Percentiles rank a stretch among this genome's conserved stretches.
phyloP scores from a whole-genome alignment of 805 yeast species.

The Wickerhamiella cacticola region DNA sequence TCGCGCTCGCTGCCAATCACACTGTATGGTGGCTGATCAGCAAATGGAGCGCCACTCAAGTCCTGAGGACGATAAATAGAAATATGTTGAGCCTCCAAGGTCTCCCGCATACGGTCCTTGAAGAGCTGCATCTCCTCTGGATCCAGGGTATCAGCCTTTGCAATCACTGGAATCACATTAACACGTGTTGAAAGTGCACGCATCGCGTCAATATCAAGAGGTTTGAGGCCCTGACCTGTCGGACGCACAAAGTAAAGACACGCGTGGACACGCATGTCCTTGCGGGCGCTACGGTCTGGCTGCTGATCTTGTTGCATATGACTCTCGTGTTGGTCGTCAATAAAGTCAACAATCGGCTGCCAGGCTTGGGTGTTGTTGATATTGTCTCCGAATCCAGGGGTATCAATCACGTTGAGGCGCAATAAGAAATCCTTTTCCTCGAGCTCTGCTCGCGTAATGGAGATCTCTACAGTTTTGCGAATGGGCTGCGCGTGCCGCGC shows the following conservation, averaged over 20 bases:
- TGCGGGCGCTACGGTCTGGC: slow-evolving; percentile 42
- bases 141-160: slow-evolving; percentile 69
- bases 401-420: slow-evolving; percentile 68
- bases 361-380: slow-evolving; percentile 56
- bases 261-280: slow-evolving; percentile 67
- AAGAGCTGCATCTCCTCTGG: slow-evolving; percentile 41
- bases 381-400: slow-evolving; percentile 83
- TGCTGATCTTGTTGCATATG: slow-evolving; percentile 68
- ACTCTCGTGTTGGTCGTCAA: slow-evolving; percentile 66
- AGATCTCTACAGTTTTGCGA: slow-evolving; percentile 41
- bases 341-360: slow-evolving; percentile 55
- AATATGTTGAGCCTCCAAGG: slow-evolving; percentile 45
- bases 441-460: slow-evolving; percentile 53
- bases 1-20: slow-evolving; percentile 54
- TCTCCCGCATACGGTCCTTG: slow-evolving; percentile 41
- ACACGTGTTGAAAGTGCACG: slow-evolving; percentile 56
- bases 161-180: slow-evolving; percentile 69
- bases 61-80: slow-evolving; percentile 40
- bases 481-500: slow-evolving; percentile 31
- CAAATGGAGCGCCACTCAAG: slow-evolving; percentile 21
- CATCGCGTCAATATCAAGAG: slow-evolving; percentile 64
- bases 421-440: slow-evolving; percentile 91
- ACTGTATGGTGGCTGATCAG: slow-evolving; percentile 50
- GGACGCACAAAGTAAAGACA: slow-evolving; percentile 77
- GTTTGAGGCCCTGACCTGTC: slow-evolving; percentile 45